phyloP scores from a whole-genome alignment of 108 stramenopile genomes.

The Bacterosira constricta region DNA sequence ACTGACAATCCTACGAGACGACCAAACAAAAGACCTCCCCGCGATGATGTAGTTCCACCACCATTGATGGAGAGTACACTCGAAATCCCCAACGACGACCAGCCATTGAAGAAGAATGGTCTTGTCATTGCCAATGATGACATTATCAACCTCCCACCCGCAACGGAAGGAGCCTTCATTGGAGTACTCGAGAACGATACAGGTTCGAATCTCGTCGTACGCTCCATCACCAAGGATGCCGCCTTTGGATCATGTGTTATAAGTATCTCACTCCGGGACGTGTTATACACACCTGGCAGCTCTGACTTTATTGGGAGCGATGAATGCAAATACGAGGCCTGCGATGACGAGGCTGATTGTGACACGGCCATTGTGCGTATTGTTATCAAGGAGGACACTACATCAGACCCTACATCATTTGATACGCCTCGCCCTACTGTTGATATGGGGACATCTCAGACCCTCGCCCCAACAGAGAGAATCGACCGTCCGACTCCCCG shows the following conservation, averaged over 20 bases:
- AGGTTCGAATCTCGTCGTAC: background rate
- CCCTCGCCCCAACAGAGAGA: no score
- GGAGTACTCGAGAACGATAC: background rate
- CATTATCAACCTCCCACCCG: background rate
- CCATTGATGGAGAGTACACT: background rate
- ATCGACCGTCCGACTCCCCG: no score
- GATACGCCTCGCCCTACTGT: no score
- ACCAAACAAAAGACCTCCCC: no score
- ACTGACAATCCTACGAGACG: no score
- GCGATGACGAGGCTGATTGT: background rate
- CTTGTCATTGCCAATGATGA: background rate
- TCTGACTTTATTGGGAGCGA: background rate
- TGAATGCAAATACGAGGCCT: background rate
- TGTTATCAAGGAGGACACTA: background rate
- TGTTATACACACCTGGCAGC: background rate
- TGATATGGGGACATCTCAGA: no score
- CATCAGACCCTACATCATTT: background rate
- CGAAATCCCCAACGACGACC: background rate
- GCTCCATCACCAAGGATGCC: background rate
- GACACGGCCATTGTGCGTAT: slow-evolving; percentile 3
- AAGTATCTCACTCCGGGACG: background rate
- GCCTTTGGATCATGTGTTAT: background rate
- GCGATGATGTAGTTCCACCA: background rate
- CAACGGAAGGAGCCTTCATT: background rate
- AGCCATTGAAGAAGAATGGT: no score